These are phyloP conservation scores for Puccinellia tenuiflora DNA, from an alignment of 176 grass and related monocot genomes.

Conservation along the genomic window DNA sequence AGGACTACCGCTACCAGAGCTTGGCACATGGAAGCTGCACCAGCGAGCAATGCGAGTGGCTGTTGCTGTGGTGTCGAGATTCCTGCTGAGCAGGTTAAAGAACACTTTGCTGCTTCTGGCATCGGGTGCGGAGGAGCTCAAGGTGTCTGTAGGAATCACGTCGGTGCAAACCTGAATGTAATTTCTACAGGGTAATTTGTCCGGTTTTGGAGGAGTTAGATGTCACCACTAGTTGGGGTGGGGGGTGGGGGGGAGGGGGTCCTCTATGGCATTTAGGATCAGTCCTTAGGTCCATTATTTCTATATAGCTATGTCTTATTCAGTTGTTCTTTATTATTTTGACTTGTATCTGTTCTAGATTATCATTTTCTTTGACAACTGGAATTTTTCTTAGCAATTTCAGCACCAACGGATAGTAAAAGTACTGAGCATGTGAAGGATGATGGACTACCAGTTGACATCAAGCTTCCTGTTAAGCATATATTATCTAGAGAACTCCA, in stretches of 20 bases:
- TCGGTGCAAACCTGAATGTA: background rate
- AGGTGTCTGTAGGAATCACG: background rate
- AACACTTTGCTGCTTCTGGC: background rate
- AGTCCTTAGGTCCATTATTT: background rate
- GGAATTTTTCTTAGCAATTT: conserved; percentile 51
- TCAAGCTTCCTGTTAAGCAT: conserved; percentile 98
- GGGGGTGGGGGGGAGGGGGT: too few relatives aligned
- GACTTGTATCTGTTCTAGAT: background rate
- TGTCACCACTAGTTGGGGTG: too few relatives aligned
- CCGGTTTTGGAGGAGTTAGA: background rate
- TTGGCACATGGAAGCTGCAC: background rate
- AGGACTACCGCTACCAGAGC: too few relatives aligned
- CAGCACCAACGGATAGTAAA: conserved; percentile 62
- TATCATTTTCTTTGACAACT: conserved; percentile 21
- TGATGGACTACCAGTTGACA: conserved; percentile 66
- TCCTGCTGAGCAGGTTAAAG: background rate
- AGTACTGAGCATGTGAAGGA: conserved; percentile 67
- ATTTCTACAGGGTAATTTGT: background rate
- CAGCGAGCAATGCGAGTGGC: background rate
- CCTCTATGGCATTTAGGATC: background rate
- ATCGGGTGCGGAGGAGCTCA: background rate
- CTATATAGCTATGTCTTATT: background rate
- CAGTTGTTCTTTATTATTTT: background rate
- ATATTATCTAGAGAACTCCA: conserved; percentile 88
- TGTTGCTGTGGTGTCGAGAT: background rate